Evolutionary conservation across 140 eudicot species (phyloP).

Genomic region (Stevia rebaudiana): DNA sequence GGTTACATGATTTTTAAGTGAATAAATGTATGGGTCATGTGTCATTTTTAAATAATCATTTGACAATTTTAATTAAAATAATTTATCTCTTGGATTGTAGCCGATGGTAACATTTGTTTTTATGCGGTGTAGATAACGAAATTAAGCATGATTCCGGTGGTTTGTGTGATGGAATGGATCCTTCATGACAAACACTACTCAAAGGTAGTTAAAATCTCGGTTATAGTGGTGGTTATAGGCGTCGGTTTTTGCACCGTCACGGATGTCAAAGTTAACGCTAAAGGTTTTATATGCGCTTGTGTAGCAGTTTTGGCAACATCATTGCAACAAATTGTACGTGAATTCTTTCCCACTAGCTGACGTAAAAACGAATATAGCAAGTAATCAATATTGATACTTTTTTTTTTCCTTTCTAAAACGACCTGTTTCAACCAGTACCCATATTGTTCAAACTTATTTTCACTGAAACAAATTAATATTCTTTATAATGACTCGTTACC

Average conservation of each 20-base stretch:
- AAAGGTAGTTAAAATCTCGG: conserved; percentile 52
- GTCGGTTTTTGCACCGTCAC: conserved; percentile 88
- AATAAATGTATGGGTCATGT: not conserved
- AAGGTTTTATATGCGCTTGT: conserved; percentile 71
- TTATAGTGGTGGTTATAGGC: conserved; percentile 70
- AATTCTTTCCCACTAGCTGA: not conserved
- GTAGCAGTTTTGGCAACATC: conserved; percentile 67
- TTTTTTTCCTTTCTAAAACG: not conserved
- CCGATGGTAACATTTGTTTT: conserved; percentile 2
- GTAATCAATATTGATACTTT: not conserved
- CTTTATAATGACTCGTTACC: not conserved
- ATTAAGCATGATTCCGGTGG: conserved; percentile 85
- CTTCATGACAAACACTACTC: conserved; percentile 60
- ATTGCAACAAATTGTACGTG: conserved; percentile 77
- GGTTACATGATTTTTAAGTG: conserved; percentile 21
- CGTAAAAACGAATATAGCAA: not conserved
- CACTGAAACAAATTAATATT: not conserved
- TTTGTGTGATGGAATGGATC: conserved; percentile 77
- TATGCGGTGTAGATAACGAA: conserved; percentile 50
- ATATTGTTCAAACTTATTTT: not conserved
- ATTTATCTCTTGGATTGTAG: too few relatives aligned
- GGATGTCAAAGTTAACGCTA: conserved; percentile 70
- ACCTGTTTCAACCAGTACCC: not conserved
- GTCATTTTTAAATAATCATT: not conserved
- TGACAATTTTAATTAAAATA: not conserved